These are phyloP conservation scores for Lycium barbarum DNA, from an alignment of 257 asterid species.

Conservation along the genomic window DNA sequence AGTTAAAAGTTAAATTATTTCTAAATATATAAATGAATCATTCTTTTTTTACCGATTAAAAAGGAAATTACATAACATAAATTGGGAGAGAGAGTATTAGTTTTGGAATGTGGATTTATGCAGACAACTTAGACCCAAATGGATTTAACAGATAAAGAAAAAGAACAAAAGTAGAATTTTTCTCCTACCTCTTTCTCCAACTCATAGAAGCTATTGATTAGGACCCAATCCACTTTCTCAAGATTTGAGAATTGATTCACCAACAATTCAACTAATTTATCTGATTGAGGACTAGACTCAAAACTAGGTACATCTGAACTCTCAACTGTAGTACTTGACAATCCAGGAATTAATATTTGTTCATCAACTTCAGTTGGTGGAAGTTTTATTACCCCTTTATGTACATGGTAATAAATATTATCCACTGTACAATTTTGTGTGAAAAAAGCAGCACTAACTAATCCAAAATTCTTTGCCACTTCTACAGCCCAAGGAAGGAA, in stretches of 20 bases:
- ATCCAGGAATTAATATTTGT: slow-evolving; percentile 26
- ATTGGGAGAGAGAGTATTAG: too few species aligned
- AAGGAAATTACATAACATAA: too few species aligned
- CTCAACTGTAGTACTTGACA: not conserved
- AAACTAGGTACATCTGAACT: slow-evolving; percentile 32
- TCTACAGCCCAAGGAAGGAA: slow-evolving; percentile 40
- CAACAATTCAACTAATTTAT: not conserved
- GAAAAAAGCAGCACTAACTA: slow-evolving; percentile 26
- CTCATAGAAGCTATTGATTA: slow-evolving; percentile 36
- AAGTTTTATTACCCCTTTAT: slow-evolving; percentile 27
- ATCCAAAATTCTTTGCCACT: slow-evolving; percentile 29
- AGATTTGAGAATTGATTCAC: slow-evolving; percentile 30
- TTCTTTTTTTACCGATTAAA: too few species aligned
- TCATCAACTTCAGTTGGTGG: not conserved
- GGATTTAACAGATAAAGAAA: not conserved
- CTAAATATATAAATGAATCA: too few species aligned
- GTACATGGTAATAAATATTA: slow-evolving; percentile 30
- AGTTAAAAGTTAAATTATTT: too few species aligned
- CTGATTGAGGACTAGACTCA: not conserved
- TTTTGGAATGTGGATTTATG: not conserved
- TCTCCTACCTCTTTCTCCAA: slow-evolving; percentile 38
- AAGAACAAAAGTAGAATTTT: not conserved
- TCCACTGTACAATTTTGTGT: slow-evolving; percentile 38
- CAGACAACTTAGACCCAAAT: not conserved
- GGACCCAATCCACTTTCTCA: slow-evolving; percentile 37